Evolutionary conservation across 2,329 filamentous ascomycete genomes (phyloP).

Genomic region (Fusarium tanahbumbuense): DNA sequence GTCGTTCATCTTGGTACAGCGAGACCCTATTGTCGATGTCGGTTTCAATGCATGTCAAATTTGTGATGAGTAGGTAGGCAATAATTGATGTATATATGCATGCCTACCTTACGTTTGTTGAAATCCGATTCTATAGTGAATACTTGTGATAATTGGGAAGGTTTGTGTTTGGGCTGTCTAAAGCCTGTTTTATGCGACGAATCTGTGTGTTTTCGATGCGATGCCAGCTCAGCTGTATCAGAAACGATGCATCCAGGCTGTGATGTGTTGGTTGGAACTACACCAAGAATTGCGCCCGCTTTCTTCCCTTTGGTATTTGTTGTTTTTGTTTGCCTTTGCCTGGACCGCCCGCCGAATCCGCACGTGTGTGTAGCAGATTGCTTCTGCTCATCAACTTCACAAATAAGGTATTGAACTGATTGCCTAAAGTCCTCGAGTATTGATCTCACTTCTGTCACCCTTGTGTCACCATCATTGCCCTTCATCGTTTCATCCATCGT

Average conservation of each 20-base stretch:
- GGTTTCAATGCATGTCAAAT: background rate
- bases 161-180: background rate
- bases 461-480: background rate
- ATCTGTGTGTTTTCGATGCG: background rate
- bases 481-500: background rate
- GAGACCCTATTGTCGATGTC: background rate
- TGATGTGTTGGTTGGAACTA: background rate
- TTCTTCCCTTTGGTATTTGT: background rate
- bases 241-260: background rate
- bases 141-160: background rate
- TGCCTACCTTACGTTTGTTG: background rate
- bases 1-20: background rate
- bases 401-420: background rate
- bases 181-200: background rate
- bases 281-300: background rate
- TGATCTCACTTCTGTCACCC: background rate
- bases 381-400: background rate
- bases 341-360: background rate
- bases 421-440: fast-evolving
- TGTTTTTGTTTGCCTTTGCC: background rate
- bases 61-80: background rate
- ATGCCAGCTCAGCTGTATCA: background rate
- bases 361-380: background rate
- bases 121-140: background rate
- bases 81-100: background rate